These are phyloP conservation scores for Macaranga tanarius DNA, from an alignment of 441 rosid genomes.

Conservation along the genomic window DNA sequence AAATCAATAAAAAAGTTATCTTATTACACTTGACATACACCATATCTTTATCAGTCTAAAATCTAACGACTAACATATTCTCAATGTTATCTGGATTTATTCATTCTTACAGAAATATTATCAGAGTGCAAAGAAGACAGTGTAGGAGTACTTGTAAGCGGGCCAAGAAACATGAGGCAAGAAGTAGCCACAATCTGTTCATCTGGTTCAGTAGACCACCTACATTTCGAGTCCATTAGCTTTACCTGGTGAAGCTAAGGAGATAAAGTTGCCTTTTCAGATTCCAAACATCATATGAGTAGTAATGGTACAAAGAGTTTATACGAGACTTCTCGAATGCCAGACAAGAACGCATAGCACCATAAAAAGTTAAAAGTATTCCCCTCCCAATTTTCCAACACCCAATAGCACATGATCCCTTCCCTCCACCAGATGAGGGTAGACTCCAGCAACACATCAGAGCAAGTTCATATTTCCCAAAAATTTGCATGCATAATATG, in stretches of 20 bases:
- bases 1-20: no score
- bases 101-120: conserved; percentile 41
- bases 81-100: neutral
- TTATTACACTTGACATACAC: no score
- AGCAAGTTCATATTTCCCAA: neutral
- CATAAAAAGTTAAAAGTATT: neutral
- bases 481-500: neutral
- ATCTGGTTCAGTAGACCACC: conserved; percentile 40
- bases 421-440: neutral
- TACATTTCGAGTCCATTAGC: conserved; percentile 77
- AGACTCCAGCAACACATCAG: neutral
- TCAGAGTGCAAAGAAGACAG: conserved; percentile 41
- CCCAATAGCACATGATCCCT: neutral
- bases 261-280: neutral
- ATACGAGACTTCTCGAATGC: no score
- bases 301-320: no score
- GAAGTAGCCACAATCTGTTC: conserved; percentile 68
- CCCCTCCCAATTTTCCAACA: neutral
- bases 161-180: conserved; percentile 74
- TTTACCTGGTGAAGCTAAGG: conserved; percentile 61
- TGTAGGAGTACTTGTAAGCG: conserved; percentile 68
- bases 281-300: neutral
- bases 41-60: no score
- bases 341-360: neutral
- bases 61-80: no score